phyloP scores from a whole-genome alignment of 306 rosid species.

The Datisca glomerata region DNA sequence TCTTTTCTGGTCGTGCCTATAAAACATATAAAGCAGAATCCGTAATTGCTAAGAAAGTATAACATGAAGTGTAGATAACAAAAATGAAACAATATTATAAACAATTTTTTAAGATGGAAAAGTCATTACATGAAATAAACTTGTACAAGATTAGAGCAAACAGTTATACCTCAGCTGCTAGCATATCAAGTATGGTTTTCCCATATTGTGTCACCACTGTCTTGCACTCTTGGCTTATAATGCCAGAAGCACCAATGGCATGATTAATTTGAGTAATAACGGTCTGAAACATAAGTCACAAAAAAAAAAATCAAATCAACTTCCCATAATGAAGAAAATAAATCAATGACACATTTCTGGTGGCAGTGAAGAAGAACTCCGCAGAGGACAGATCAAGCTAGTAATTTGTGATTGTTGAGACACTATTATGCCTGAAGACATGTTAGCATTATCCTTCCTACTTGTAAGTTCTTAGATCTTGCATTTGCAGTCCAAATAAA shows the following conservation, averaged over 20 bases:
- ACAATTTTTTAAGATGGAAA: neutral
- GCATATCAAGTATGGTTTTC: slow-evolving; percentile 43
- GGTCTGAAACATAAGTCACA: slow-evolving; percentile 19
- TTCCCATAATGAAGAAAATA: neutral
- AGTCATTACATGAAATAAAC: too few relatives aligned
- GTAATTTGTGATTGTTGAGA: too few relatives aligned
- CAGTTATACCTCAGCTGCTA: slow-evolving; percentile 33
- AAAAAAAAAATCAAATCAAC: neutral
- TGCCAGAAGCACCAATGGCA: slow-evolving; percentile 65
- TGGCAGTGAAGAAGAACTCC: too few relatives aligned
- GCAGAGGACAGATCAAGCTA: too few relatives aligned
- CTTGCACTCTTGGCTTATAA: slow-evolving; percentile 60
- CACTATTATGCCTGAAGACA: too few relatives aligned
- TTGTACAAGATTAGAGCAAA: too few relatives aligned
- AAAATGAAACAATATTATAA: neutral
- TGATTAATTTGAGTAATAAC: slow-evolving; percentile 58
- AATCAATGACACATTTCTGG: too few relatives aligned
- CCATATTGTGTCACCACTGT: slow-evolving; percentile 52
- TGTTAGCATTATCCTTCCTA: too few relatives aligned
- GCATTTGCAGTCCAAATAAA: too few relatives aligned
- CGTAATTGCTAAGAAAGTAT: neutral
- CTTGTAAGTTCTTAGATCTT: too few relatives aligned
- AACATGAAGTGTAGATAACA: neutral
- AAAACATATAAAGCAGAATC: neutral
- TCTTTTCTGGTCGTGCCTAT: slow-evolving; percentile 48